phyloP scores from a whole-genome alignment of 495 filamentous ascomycete species.

The Pyronema domesticum region DNA sequence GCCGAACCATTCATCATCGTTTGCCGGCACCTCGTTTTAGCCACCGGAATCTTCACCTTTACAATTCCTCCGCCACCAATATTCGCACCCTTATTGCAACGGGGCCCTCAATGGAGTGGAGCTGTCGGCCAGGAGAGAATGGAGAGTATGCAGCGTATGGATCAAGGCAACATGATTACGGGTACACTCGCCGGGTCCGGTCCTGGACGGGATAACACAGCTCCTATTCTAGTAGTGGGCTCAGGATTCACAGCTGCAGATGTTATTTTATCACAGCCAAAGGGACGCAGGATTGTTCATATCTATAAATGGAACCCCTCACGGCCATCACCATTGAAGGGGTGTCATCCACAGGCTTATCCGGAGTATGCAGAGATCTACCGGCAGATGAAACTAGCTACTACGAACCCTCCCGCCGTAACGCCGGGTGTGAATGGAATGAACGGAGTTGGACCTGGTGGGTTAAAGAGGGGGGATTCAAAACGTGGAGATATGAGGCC shows the following conservation, averaged over 20 bases:
- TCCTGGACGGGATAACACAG: too few relatives aligned
- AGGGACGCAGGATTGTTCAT: conserved; percentile 39
- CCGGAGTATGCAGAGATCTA: conserved; percentile 48
- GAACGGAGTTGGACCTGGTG: too few relatives aligned
- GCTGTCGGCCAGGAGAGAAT: neutral
- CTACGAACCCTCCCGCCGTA: conserved; percentile 43
- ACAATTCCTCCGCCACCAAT: conserved; percentile 35
- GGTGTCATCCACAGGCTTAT: conserved; percentile 47
- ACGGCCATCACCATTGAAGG: conserved; percentile 40
- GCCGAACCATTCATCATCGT: conserved; percentile 25
- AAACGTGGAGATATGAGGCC: too few relatives aligned
- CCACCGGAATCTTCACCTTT: conserved; percentile 45
- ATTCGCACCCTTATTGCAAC: conserved; percentile 27
- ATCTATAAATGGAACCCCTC: conserved; percentile 44
- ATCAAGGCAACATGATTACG: too few relatives aligned
- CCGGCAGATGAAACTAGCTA: conserved; percentile 43
- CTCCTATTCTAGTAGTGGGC: conserved; percentile 31
- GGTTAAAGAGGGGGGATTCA: too few relatives aligned
- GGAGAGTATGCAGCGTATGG: neutral
- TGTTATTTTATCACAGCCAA: conserved; percentile 43
- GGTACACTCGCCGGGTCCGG: too few relatives aligned
- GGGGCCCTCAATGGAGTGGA: neutral
- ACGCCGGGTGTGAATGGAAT: conserved; percentile 21
- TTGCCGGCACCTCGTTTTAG: conserved; percentile 45
- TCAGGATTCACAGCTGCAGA: conserved; percentile 44